Base-by-base conservation (phyloP, 208 protist genomes). In the Leishmania gerbilli region DNA sequence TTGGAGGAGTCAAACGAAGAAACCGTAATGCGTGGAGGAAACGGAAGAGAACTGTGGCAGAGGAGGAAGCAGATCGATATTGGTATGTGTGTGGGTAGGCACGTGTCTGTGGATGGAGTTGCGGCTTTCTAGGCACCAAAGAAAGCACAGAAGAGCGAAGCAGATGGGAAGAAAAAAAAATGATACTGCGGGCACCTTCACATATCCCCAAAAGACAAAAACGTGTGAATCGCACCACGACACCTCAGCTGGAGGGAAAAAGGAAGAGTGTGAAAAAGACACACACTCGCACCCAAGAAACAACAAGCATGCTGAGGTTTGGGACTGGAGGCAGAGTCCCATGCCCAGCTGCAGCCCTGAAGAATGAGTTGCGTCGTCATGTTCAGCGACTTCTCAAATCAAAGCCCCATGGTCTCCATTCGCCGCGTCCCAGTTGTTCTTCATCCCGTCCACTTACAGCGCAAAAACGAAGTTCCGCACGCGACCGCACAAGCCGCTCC, bases 121-220 rank as follows among this genome's bases (percentile, higher is more conserved):
- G 27, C 11, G 27, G 21, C 6, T 24, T 56, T 55, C 45, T 51
- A 74, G 55, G 5, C 27, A 31, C 15, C 37, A 74, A 65, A 13
- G 74, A 55, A 78, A 80, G 49, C 76, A n/a, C 77, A 76, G 37
- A 79, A 76, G 64, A 55, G 42, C 24, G 37, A 71, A 27, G 55
- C 47, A 79, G 53, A 62, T 24, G 49, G 40, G 31, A 74, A 71
- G 42, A 79, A 53, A 72, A 58, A 64, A 75, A 60, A 68, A 76
- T 31, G 55, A 75, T 27, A 69, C 27, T 2, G 24, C 11, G 75
- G 37, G 37, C n/a, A 55, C 11, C 75, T 51, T 13, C 21, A 68
- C 8, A 76, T n/a, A 67, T 51, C 64, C 24, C 31, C 27, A 62
- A n/a, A 0, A n/a, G 56, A n/a, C 53, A n/a, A n/a, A 31, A n/a